Conservation (phyloP, 257 asterid species). For the Fraxinus quadrangulata region DNA sequence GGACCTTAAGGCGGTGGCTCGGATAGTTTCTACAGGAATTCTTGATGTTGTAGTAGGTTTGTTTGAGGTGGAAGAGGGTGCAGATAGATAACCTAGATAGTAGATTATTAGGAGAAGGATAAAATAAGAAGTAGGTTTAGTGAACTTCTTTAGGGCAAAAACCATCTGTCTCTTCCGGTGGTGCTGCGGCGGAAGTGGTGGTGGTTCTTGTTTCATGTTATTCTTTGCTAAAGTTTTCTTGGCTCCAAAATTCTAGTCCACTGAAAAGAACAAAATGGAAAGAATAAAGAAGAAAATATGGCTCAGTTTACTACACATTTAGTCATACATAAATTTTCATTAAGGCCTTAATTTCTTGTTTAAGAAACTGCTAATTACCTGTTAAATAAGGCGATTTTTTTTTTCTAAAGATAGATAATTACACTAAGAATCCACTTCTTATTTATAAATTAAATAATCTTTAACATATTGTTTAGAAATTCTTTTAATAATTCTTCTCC, state of each 20-base stretch:
- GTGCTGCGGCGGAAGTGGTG: slow-evolving; percentile 16
- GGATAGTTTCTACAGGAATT: not conserved
- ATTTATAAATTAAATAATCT: too few relatives aligned
- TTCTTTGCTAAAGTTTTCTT: not conserved
- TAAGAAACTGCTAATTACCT: not conserved
- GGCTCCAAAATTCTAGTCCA: not conserved
- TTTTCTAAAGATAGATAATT: too few relatives aligned
- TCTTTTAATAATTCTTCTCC: too few relatives aligned
- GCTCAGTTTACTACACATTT: not conserved
- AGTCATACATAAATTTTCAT: too few relatives aligned
- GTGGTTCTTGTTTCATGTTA: slow-evolving; percentile 30
- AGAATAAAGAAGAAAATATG: not conserved
- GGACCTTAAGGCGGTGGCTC: not conserved
- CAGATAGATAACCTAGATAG: slow-evolving; percentile 27
- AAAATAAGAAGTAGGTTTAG: slow-evolving; percentile 17
- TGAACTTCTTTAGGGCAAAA: not conserved
- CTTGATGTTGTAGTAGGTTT: not conserved
- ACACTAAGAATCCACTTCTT: too few relatives aligned
- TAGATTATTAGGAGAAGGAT: slow-evolving; percentile 26
- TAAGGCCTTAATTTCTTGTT: not conserved
- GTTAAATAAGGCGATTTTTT: too few relatives aligned
- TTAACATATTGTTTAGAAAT: too few relatives aligned
- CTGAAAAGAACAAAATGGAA: too few relatives aligned
- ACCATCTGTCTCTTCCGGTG: slow-evolving; percentile 11
- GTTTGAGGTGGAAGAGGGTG: not conserved